phyloP scores from a whole-genome alignment of 1,284 basidiomycete species.

The Cryptococcus floricola region DNA sequence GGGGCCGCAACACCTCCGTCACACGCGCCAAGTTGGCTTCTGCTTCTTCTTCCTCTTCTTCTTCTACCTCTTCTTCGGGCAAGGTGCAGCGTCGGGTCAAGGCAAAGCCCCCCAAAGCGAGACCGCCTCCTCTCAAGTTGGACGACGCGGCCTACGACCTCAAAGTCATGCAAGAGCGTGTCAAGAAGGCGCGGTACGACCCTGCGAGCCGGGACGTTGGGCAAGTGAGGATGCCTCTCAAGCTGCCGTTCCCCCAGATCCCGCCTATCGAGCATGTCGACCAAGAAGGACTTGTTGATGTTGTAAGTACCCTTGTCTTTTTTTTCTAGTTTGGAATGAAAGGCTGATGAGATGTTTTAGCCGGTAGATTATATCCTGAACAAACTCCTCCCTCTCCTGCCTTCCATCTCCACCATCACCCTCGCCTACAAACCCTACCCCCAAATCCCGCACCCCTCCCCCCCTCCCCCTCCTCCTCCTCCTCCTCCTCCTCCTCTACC shows the following conservation, averaged over 20 bases:
- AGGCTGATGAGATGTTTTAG: constrained; percentile 13
- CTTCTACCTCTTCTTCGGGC: neutral
- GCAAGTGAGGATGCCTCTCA: constrained; percentile 14
- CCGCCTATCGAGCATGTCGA: constrained; percentile 11
- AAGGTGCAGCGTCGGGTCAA: neutral
- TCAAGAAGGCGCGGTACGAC: neutral
- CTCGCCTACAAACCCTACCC: constrained; percentile 10
- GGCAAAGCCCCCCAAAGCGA: neutral
- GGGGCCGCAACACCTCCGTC: constrained; percentile 11
- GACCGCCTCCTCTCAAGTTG: neutral
- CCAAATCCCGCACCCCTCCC: constrained; percentile 1
- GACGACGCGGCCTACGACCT: neutral
- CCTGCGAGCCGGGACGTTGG: neutral
- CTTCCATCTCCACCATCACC: constrained; percentile 19
- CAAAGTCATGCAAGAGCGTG: constrained; percentile 7
- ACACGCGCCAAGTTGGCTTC: constrained; percentile 20
- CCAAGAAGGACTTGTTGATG: constrained; percentile 1
- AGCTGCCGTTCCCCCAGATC: constrained; percentile 15
- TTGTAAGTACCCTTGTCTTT: constrained; percentile 21
- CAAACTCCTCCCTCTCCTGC: constrained; percentile 16
- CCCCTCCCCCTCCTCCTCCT: too few species aligned
- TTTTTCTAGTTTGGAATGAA: neutral
- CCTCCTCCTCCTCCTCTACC: neutral
- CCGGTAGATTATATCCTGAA: constrained; percentile 25
- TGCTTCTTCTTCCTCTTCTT: constrained; percentile 5